Evolutionary conservation across 768 basidiomycete species (phyloP).

Genomic region (Tricholoma terreum): DNA sequence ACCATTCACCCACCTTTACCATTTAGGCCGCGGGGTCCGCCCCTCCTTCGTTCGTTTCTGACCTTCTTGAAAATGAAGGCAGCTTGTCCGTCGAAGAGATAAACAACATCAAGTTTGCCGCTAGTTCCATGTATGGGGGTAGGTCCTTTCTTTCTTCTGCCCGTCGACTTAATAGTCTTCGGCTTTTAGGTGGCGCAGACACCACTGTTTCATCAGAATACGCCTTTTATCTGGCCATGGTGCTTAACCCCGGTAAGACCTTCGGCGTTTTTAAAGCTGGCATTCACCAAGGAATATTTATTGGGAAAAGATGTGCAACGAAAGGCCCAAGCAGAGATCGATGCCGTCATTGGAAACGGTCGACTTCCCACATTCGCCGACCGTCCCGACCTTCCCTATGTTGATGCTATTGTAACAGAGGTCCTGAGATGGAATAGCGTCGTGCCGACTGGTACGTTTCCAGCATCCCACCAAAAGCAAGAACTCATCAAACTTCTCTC

Average conservation of each 20-base stretch:
- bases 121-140: conserved; percentile 46
- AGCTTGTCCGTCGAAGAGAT: conserved; percentile 30
- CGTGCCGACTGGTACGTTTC: conserved; percentile 37
- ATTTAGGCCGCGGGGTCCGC: conserved; percentile 40
- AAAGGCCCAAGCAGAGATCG: conserved; percentile 53
- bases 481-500: neutral
- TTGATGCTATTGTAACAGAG: conserved; percentile 44
- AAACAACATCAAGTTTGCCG: conserved; percentile 39
- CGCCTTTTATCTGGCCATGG: conserved; percentile 50
- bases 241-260: conserved; percentile 31
- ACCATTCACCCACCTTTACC: neutral
- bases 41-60: conserved; percentile 41
- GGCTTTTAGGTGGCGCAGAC: conserved; percentile 51
- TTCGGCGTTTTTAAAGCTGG: neutral
- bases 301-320: conserved; percentile 44
- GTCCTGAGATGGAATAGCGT: conserved; percentile 47
- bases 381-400: conserved; percentile 45
- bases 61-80: conserved; percentile 35
- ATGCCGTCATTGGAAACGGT: conserved; percentile 35
- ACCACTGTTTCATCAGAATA: conserved; percentile 46
- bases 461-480: neutral
- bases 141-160: conserved; percentile 7
- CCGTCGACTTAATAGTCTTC: neutral
- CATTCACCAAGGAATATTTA: conserved; percentile 9
- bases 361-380: conserved; percentile 41